Conservation (phyloP, 768 basidiomycete species). For the Wakefieldia striispora region DNA sequence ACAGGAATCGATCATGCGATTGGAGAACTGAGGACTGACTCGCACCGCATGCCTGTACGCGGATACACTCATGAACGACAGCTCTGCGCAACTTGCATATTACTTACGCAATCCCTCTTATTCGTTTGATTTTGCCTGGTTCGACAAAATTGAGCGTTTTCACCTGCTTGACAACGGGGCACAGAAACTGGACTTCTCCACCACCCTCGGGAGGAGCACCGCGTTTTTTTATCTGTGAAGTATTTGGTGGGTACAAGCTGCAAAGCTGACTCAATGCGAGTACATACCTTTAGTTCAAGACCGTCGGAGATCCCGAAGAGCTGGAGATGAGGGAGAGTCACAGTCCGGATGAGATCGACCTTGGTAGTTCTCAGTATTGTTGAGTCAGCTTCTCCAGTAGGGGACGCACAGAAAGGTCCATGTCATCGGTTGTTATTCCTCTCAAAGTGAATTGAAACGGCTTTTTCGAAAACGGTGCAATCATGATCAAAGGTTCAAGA, state of each 20-base stretch:
- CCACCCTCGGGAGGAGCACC: slow-evolving; percentile 90
- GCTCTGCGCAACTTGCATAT: not conserved
- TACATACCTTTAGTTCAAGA: slow-evolving; percentile 75
- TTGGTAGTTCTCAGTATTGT: slow-evolving; percentile 28
- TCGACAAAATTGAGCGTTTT: slow-evolving; percentile 93
- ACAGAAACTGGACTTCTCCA: slow-evolving; percentile 91
- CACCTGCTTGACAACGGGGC: slow-evolving; percentile 85
- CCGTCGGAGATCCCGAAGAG: slow-evolving; percentile 89
- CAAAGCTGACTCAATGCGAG: not conserved
- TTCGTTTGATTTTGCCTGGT: slow-evolving; percentile 87
- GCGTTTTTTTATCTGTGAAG: slow-evolving; percentile 84
- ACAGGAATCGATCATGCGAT: slow-evolving; percentile 94
- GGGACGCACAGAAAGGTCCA: slow-evolving; percentile 79
- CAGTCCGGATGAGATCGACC: slow-evolving; percentile 88
- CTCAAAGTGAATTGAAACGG: slow-evolving; percentile 76
- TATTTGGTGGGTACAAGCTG: not conserved
- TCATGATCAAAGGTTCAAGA: slow-evolving; percentile 83
- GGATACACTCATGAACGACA: not conserved
- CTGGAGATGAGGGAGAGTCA: slow-evolving; percentile 87
- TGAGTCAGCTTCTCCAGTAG: slow-evolving; percentile 9
- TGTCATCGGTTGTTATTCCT: slow-evolving; percentile 91
- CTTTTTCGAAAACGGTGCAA: slow-evolving; percentile 92
- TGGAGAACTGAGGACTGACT: slow-evolving; percentile 95
- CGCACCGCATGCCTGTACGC: slow-evolving; percentile 86
- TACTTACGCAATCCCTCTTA: slow-evolving; percentile 91